Conservation (phyloP, 2,329 filamentous ascomycete genomes). For the Macrophomina tecta region DNA sequence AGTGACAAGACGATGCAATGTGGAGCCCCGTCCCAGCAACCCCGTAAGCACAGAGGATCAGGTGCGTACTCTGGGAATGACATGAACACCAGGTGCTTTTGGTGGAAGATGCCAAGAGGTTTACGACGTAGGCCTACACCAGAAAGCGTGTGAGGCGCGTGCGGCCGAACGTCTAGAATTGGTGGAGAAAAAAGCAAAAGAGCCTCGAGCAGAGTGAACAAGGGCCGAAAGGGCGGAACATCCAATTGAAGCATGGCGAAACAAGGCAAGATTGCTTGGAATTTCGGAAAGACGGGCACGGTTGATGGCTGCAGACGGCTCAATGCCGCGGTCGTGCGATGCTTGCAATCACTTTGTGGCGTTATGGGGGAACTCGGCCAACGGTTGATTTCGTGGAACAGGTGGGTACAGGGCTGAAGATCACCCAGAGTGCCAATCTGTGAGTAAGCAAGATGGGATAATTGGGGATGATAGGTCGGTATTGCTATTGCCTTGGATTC, state of each 20-base stretch:
- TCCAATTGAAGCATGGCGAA: neutral
- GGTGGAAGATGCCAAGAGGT: slow-evolving; percentile 3
- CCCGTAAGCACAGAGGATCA: slow-evolving; percentile 9
- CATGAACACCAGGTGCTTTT: neutral
- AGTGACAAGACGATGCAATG: neutral
- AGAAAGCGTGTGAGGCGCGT: slow-evolving; percentile 15
- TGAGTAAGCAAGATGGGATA: slow-evolving; percentile 10
- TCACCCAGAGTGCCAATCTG: neutral
- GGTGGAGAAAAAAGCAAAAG: slow-evolving; percentile 1
- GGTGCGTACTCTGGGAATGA: neutral
- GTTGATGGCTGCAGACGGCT: slow-evolving; percentile 13
- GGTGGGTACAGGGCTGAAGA: slow-evolving; percentile 20
- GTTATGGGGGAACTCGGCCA: neutral
- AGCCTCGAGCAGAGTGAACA: neutral
- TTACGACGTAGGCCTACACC: slow-evolving; percentile 12
- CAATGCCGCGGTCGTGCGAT: neutral
- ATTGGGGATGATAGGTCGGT: slow-evolving; percentile 11
- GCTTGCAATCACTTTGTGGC: slow-evolving; percentile 10
- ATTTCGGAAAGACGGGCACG: slow-evolving; percentile 11
- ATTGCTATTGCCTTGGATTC: slow-evolving; percentile 13
- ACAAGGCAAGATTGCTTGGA: neutral
- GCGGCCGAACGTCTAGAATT: neutral
- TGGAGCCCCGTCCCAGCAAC: neutral
- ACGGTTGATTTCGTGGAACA: neutral
- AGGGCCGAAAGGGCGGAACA: neutral